Evolutionary conservation across 495 filamentous ascomycete species (phyloP).

Genomic region (Aspergillus homomorphus): DNA sequence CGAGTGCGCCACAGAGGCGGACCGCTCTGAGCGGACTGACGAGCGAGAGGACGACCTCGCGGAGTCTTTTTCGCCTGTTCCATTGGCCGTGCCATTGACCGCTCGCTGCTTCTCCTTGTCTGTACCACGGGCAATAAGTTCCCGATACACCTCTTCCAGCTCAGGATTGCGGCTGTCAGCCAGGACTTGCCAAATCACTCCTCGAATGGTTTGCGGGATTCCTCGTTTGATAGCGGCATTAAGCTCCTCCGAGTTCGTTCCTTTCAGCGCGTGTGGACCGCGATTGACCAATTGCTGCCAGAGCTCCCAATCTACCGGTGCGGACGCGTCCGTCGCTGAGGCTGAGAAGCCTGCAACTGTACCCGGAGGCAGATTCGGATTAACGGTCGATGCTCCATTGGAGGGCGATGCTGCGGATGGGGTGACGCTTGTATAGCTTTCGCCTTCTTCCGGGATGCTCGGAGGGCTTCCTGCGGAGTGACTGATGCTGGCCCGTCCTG

Average conservation of each 20-base stretch:
- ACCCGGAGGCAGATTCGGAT: slow-evolving; percentile 69
- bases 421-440: slow-evolving; percentile 36
- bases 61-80: slow-evolving; percentile 57
- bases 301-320: slow-evolving; percentile 90
- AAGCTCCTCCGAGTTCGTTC: slow-evolving; percentile 81
- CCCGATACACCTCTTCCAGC: slow-evolving; percentile 81
- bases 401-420: slow-evolving; percentile 50
- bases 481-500: slow-evolving; percentile 45
- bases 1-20: slow-evolving; percentile 58
- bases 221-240: slow-evolving; percentile 88
- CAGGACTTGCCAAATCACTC: slow-evolving; percentile 96
- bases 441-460: slow-evolving; percentile 54
- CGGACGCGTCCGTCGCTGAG: slow-evolving; percentile 59
- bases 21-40: slow-evolving; percentile 77
- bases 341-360: slow-evolving; percentile 74
- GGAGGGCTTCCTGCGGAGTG: slow-evolving; percentile 52
- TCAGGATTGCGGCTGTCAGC: slow-evolving; percentile 91
- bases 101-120: slow-evolving; percentile 65
- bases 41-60: slow-evolving; percentile 66
- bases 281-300: slow-evolving; percentile 96
- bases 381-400: slow-evolving; percentile 47
- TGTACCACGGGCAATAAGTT: slow-evolving; percentile 75
- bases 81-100: slow-evolving; percentile 40
- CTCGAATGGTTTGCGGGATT: slow-evolving; percentile 90
- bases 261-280: slow-evolving; percentile 79